These are phyloP conservation scores for Botrytis hyacinthi DNA, from an alignment of 2,329 filamentous ascomycete species.

Conservation along the genomic window DNA sequence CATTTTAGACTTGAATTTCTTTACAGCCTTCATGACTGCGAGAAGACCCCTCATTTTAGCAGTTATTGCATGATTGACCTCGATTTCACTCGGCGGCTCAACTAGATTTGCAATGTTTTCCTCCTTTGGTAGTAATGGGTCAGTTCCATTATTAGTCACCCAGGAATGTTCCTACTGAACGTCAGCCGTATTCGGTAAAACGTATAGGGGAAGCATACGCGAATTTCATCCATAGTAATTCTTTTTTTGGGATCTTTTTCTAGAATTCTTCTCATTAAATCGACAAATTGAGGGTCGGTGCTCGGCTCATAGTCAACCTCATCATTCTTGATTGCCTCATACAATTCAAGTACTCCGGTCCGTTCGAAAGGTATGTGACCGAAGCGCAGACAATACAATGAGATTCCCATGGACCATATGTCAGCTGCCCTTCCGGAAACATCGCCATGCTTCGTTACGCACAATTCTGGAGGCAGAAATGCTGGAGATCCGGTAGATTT, in stretches of 20 bases:
- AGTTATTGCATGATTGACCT: slow-evolving; percentile 88
- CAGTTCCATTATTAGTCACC: slow-evolving; percentile 79
- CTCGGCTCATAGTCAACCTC: slow-evolving; percentile 59
- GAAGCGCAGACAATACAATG: slow-evolving; percentile 87
- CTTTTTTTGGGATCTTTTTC: slow-evolving; percentile 83
- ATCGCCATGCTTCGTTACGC: slow-evolving; percentile 78
- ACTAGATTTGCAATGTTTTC: slow-evolving; percentile 84
- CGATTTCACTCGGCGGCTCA: slow-evolving; percentile 82
- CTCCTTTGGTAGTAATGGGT: slow-evolving; percentile 73
- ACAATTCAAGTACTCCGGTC: slow-evolving; percentile 77
- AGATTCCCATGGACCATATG: slow-evolving; percentile 98
- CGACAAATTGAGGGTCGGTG: slow-evolving; percentile 65
- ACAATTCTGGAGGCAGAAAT: slow-evolving; percentile 91
- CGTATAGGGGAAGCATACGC: slow-evolving; percentile 55
- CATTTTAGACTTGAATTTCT: slow-evolving; percentile 78
- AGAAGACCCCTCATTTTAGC: slow-evolving; percentile 77
- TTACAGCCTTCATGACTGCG: slow-evolving; percentile 79
- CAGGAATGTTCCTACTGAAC: slow-evolving; percentile 76
- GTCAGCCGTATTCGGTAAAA: slow-evolving; percentile 16
- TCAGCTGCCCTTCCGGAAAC: slow-evolving; percentile 88
- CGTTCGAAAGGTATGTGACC: slow-evolving; percentile 85
- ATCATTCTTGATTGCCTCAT: slow-evolving; percentile 80
- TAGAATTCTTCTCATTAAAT: slow-evolving; percentile 71
- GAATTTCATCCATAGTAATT: slow-evolving; percentile 77
- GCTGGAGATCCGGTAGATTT: slow-evolving; percentile 95